Base-by-base conservation (phyloP, 2,329 filamentous ascomycete genomes). In the Stachybotrys echinatus region DNA sequence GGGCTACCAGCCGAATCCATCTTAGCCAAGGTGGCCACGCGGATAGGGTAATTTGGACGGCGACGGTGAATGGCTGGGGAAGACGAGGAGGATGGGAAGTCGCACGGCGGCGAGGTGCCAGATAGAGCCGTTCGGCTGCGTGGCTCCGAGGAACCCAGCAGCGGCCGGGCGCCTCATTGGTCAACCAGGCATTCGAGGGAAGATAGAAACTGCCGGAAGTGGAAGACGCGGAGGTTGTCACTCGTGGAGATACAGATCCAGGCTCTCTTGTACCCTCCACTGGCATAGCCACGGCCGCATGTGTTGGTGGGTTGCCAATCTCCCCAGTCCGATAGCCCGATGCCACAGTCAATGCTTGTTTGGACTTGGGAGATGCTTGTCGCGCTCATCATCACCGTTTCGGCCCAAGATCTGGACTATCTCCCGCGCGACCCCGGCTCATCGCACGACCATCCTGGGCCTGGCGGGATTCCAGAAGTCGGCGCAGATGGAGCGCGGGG, bases 141-240 rank as follows among this genome's bases (percentile, higher is more conserved):
- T 45, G 42, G 42, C 42, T 45, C 42, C 42, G 42, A 45, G 21
- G 27, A 45, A 45, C 22, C 42, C 42, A 23, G 22, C 20, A 10
- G 14, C 27, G 27, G 10, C 27, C 10, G 27, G 27, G 10, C 27
- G 27, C 14, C 27, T 34, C 27, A 34, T 34, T 34, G 27, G 27
- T 14, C 27, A 34, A 34, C 27, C 27, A 34, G 27, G 10, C 27
- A 8, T 5, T 34, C 10, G 27, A 34, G 27, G 14, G 10, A 34
- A n/a, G n/a, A 34, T 14, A 14, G 14, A 34, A 34, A 34, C 10
- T 8, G 27, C 27, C 27, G 14, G 27, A 34, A 34, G 27, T 34
- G 27, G 27, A 34, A 34, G 27, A 8, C 3, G 14, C 27, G 27
- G 27, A 34, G 27, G 27, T 14, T 34, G 10, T 8, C 10, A 14